These are phyloP conservation scores for Cryptosporidium bovis DNA, from an alignment of 169 alveolate species.

Conservation along the genomic window DNA sequence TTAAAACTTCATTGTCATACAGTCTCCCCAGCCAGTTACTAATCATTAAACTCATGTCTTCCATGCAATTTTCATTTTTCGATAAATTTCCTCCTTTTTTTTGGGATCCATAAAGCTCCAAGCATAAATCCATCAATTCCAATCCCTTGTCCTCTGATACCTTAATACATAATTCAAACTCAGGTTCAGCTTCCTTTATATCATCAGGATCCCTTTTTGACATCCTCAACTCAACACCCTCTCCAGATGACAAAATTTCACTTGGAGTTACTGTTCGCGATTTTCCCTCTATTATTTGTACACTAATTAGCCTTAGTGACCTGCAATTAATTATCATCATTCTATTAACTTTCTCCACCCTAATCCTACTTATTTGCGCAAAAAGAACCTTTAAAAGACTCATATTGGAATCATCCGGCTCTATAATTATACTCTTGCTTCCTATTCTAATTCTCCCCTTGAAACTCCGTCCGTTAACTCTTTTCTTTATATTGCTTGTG, in stretches of 20 bases:
- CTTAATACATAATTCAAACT: conserved; percentile 17
- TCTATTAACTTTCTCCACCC: neutral
- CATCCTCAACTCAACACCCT: too few species aligned
- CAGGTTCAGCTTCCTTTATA: neutral
- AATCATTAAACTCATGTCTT: neutral
- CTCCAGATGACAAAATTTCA: conserved; percentile 2
- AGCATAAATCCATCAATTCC: neutral
- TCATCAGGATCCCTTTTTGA: neutral
- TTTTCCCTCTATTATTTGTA: conserved; percentile 52
- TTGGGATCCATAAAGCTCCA: conserved; percentile 6
- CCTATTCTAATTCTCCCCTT: conserved; percentile 86
- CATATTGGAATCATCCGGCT: conserved; percentile 81
- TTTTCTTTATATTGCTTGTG: neutral
- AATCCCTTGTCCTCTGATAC: conserved; percentile 20
- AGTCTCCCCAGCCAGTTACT: conserved; percentile 34
- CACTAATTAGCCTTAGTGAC: conserved; percentile 18
- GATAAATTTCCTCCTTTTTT: neutral
- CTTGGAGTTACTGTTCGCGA: conserved; percentile 58
- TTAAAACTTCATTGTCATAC: conserved; percentile 39
- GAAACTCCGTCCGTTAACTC: neutral
- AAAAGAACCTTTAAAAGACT: conserved; percentile 35
- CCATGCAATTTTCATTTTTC: neutral
- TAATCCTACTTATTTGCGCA: conserved; percentile 8
- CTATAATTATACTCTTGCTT: conserved; percentile 84
- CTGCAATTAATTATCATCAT: conserved; percentile 8